Percentiles rank a stretch among this genome's conserved stretches.
These are phyloP conservation scores for Zygosaccharomyces pseudobailii DNA, from an alignment of 1,139 yeast species.

Conservation along the genomic window DNA sequence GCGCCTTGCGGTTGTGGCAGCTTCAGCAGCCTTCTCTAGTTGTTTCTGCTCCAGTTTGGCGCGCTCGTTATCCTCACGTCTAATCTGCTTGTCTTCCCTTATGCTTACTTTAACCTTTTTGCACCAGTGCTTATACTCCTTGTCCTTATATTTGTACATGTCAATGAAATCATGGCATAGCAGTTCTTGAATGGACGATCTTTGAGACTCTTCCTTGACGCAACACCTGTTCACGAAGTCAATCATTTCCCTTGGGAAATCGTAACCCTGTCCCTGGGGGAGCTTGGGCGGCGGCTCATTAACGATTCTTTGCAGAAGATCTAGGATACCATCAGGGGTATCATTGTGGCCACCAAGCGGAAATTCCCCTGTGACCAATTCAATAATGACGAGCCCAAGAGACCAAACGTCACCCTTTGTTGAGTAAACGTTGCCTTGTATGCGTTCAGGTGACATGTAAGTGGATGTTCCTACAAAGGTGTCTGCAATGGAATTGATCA, in stretches of 20 bases:
- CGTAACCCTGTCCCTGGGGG: constrained; percentile 36
- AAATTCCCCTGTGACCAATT: constrained; percentile 75
- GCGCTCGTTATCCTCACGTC: constrained; percentile 30
- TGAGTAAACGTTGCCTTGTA: constrained; percentile 88
- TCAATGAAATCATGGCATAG: constrained; percentile 35
- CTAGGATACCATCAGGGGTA: constrained; percentile 86
- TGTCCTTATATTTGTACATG: constrained; percentile 26
- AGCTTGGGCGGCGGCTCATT: constrained; percentile 86
- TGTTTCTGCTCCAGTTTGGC: constrained; percentile 28
- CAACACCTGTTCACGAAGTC: constrained; percentile 67
- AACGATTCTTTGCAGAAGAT: constrained; percentile 83
- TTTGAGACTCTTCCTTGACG: constrained; percentile 52
- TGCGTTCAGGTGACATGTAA: constrained; percentile 96
- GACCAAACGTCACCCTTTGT: constrained; percentile 97
- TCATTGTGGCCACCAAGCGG: constrained; percentile 51
- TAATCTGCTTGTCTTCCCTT: constrained; percentile 30
- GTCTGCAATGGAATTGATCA: constrained; percentile 89
- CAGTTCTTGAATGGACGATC: constrained; percentile 62
- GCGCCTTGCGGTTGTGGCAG: constrained; percentile 21
- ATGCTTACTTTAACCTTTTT: constrained; percentile 28
- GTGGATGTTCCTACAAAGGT: constrained; percentile 97
- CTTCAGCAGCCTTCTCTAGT: constrained; percentile 22
- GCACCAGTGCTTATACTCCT: constrained; percentile 34
- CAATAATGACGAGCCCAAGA: constrained; percentile 82
- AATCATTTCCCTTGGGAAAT: constrained; percentile 45